These are phyloP conservation scores for Ceratobasidium sp. DNA, from an alignment of 1,284 basidiomycete species.

Conservation along the genomic window DNA sequence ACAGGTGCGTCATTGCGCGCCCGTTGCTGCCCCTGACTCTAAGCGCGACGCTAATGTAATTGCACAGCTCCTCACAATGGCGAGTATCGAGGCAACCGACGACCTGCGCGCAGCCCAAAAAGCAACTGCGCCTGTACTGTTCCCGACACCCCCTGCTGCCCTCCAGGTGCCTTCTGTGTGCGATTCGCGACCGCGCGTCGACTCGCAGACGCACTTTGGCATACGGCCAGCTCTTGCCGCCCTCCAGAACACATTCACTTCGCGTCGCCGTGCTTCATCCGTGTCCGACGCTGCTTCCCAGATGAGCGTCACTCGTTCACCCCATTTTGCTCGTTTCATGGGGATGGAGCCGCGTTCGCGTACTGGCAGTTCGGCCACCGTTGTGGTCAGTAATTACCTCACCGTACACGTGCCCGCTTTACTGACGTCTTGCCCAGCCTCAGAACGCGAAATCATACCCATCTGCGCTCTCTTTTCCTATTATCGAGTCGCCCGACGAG, in stretches of 20 bases:
- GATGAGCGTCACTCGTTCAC: neutral
- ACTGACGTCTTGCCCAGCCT: neutral
- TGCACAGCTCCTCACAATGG: conserved; percentile 5
- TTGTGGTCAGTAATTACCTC: conserved; percentile 8
- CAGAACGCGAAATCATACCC: conserved; percentile 8
- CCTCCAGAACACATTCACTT: conserved; percentile 36
- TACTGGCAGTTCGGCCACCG: conserved; percentile 14
- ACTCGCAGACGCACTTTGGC: conserved; percentile 31
- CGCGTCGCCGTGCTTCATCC: conserved; percentile 16
- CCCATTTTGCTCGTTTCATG: conserved; percentile 19
- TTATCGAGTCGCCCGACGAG: conserved; percentile 39
- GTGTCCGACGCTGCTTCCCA: conserved; percentile 20
- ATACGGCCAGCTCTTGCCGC: conserved; percentile 32
- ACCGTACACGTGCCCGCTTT: neutral
- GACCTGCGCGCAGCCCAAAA: neutral
- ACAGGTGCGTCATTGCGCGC: too few species aligned
- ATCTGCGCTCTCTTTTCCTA: conserved; percentile 18
- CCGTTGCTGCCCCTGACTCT: neutral
- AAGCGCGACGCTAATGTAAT: neutral
- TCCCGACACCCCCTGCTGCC: conserved; percentile 4
- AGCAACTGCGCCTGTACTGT: neutral
- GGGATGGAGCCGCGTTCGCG: conserved; percentile 24
- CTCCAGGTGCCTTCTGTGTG: neutral
- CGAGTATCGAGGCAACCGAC: conserved; percentile 28
- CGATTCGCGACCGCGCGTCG: conserved; percentile 12